Evolutionary conservation across 352 stramenopile genomes (phyloP).

Genomic region (Phytophthora idaei): DNA sequence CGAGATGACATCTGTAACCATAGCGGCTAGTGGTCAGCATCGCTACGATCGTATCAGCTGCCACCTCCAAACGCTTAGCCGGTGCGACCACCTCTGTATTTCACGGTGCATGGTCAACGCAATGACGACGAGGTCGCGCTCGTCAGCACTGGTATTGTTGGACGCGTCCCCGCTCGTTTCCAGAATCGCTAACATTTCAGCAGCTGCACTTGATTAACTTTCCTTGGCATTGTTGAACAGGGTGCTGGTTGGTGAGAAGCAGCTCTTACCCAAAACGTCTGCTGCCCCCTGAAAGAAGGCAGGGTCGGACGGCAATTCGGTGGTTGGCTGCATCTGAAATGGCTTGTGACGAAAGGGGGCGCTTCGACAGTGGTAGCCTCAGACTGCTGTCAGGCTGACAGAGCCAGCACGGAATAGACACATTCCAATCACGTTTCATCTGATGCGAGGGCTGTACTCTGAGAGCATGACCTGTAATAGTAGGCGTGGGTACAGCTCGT

Average conservation of each 20-base stretch:
- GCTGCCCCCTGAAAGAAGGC: neutral
- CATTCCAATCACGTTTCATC: neutral
- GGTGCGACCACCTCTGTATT: neutral
- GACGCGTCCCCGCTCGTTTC: neutral
- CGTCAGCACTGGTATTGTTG: neutral
- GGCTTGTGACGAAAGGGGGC: no score
- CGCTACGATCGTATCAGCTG: no score
- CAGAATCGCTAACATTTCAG: neutral
- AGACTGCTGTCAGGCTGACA: neutral
- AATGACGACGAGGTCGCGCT: neutral
- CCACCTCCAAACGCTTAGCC: no score
- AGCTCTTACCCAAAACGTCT: neutral
- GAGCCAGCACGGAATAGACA: neutral
- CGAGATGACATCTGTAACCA: no score
- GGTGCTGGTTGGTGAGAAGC: neutral
- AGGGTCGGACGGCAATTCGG: neutral
- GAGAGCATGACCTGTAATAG: neutral
- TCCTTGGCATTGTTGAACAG: neutral
- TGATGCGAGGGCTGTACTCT: neutral
- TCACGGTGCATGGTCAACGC: neutral
- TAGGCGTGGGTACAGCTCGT: neutral
- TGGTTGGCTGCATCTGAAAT: neutral
- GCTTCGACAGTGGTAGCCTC: neutral
- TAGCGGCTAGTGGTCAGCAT: no score
- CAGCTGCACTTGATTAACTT: neutral